These are phyloP conservation scores for Saccharomycopsis guyanensis DNA, from an alignment of 805 yeast genomes.

Conservation along the genomic window DNA sequence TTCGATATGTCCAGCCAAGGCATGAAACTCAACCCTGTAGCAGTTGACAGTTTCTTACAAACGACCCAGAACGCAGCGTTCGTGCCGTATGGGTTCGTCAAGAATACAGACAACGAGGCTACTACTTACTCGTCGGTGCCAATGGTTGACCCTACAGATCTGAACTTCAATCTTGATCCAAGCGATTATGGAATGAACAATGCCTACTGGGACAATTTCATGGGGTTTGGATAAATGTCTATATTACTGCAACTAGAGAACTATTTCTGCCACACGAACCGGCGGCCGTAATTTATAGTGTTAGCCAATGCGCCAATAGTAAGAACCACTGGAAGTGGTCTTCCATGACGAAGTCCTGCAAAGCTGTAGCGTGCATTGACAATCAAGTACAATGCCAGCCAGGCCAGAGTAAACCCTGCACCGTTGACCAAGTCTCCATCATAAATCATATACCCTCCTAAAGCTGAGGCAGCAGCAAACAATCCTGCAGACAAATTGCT, in stretches of 20 bases:
- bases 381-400: constrained; percentile 68
- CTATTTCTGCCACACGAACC: background rate
- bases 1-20: constrained; percentile 1
- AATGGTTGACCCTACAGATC: background rate
- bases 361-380: constrained; percentile 61
- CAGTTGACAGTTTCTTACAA: constrained; percentile 7
- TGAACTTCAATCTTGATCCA: background rate
- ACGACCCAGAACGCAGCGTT: background rate
- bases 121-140: background rate
- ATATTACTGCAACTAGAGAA: too few relatives aligned
- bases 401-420: constrained; percentile 71
- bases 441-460: constrained; percentile 66
- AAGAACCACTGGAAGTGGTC: constrained; percentile 55
- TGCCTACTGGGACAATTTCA: background rate
- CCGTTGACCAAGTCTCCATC: constrained; percentile 78
- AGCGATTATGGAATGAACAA: background rate
- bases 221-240: background rate
- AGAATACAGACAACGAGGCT: background rate
- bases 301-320: constrained; percentile 53
- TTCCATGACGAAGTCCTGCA: constrained; percentile 44
- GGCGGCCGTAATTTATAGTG: constrained; percentile 56
- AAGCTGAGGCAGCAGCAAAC: constrained; percentile 54
- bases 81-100: background rate
- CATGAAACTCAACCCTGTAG: constrained; percentile 3
- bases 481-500: constrained; percentile 37